Conservation (phyloP, 345 rosid genomes). For the Syzygium grande region DNA sequence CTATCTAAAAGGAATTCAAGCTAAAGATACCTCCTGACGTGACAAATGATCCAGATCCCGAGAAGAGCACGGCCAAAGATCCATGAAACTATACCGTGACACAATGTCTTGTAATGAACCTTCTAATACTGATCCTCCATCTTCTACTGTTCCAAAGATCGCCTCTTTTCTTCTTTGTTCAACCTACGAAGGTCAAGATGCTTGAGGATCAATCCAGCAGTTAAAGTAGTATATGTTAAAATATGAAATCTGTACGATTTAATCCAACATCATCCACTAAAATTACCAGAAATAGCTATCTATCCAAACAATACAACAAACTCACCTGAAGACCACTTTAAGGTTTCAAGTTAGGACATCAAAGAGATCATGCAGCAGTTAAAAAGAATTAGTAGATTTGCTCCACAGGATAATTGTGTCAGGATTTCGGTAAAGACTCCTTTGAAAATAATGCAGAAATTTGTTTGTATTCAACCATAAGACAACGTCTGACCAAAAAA, state of each 20-base stretch:
- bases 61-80: constrained; percentile 87
- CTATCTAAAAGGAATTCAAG: not conserved
- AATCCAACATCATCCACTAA: not conserved
- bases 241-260: not conserved
- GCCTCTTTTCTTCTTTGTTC: constrained; percentile 97
- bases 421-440: not conserved
- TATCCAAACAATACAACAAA: not conserved
- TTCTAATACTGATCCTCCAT: constrained; percentile 49
- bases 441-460: not conserved
- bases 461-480: not conserved
- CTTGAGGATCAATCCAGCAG: constrained; percentile 1
- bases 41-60: constrained; percentile 81
- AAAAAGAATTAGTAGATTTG: not conserved
- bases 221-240: not conserved
- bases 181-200: constrained; percentile 33
- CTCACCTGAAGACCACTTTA: not conserved
- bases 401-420: not conserved
- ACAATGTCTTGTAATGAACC: constrained; percentile 72
- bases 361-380: not conserved
- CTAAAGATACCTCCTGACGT: constrained; percentile 70
- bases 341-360: not conserved
- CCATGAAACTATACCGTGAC: constrained; percentile 88
- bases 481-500: not conserved
- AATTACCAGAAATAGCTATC: not conserved
- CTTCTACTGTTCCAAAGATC: constrained; percentile 61